phyloP scores from a whole-genome alignment of 257 asterid species.

The Nicotiana noctiflora region DNA sequence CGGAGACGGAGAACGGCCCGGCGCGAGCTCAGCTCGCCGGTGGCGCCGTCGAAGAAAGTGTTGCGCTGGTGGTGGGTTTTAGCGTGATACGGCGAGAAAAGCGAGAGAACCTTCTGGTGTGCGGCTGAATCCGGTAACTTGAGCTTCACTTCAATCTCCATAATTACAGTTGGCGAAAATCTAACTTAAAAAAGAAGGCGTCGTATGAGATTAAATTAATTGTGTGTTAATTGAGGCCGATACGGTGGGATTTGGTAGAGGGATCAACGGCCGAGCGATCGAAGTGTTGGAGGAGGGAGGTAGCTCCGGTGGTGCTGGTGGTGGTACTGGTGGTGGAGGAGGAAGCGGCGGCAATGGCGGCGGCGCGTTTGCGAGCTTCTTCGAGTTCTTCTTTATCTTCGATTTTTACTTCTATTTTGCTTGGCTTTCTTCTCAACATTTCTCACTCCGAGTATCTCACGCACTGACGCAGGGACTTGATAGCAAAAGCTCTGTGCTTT shows the following conservation, averaged over 20 bases:
- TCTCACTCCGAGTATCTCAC: slow-evolving; percentile 11
- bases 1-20: slow-evolving; percentile 78
- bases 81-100: slow-evolving; percentile 49
- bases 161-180: not conserved
- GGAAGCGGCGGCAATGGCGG: slow-evolving; percentile 34
- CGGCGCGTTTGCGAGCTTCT: slow-evolving; percentile 68
- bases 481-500: not conserved
- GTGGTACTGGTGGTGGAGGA: slow-evolving; percentile 13
- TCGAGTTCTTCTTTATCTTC: slow-evolving; percentile 91
- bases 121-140: slow-evolving; percentile 45
- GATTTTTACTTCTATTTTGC: slow-evolving; percentile 65
- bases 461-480: not conserved
- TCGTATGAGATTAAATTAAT: not conserved
- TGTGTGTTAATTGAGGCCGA: slow-evolving; percentile 20
- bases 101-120: slow-evolving; percentile 51
- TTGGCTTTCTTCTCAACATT: slow-evolving; percentile 85
- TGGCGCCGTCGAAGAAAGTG: slow-evolving; percentile 72
- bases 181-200: not conserved
- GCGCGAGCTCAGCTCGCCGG: slow-evolving; percentile 53
- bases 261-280: slow-evolving; percentile 62
- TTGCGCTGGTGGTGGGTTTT: slow-evolving; percentile 74
- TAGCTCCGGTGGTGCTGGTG: slow-evolving; percentile 32
- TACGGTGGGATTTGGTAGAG: slow-evolving; percentile 69
- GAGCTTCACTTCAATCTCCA: slow-evolving; percentile 92
- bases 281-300: slow-evolving; percentile 76